Evolutionary conservation across 2,329 filamentous ascomycete species (phyloP).

Genomic region (Cyphellophora europaea): DNA sequence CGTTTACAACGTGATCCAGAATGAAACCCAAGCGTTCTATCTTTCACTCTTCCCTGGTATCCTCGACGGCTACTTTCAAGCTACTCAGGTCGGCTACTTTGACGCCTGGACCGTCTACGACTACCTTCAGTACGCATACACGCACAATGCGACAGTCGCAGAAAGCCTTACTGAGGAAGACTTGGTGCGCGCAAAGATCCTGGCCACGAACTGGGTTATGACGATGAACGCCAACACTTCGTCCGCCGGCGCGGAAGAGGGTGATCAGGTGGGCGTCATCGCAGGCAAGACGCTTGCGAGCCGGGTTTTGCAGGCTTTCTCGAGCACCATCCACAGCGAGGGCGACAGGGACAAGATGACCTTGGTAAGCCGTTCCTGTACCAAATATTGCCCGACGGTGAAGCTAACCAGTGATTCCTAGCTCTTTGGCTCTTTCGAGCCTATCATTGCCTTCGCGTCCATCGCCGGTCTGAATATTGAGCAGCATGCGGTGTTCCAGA

Average conservation of each 20-base stretch:
- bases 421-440: slow-evolving; percentile 40
- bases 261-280: slow-evolving; percentile 27
- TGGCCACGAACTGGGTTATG: slow-evolving; percentile 42
- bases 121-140: slow-evolving; percentile 44
- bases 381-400: too few relatives aligned
- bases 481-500: slow-evolving; percentile 35
- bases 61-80: slow-evolving; percentile 32
- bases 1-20: slow-evolving; percentile 30
- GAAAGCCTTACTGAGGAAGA: slow-evolving; percentile 23
- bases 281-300: slow-evolving; percentile 34
- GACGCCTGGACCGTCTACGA: slow-evolving; percentile 48
- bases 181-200: slow-evolving; percentile 18
- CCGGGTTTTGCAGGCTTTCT: slow-evolving; percentile 28
- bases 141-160: slow-evolving; percentile 40
- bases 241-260: slow-evolving; percentile 10
- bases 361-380: too few relatives aligned
- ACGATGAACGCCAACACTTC: slow-evolving; percentile 29
- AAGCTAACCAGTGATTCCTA: too few relatives aligned
- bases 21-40: slow-evolving; percentile 36
- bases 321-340: slow-evolving; percentile 26
- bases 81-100: slow-evolving; percentile 34
- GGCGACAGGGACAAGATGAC: slow-evolving; percentile 34
- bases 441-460: slow-evolving; percentile 42
- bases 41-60: slow-evolving; percentile 31
- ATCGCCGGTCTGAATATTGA: slow-evolving; percentile 30